Evolutionary conservation across 2,329 filamentous ascomycete genomes (phyloP), one percentile per base, ranked within the genome.

Genomic region (Venturia nashicola): DNA sequence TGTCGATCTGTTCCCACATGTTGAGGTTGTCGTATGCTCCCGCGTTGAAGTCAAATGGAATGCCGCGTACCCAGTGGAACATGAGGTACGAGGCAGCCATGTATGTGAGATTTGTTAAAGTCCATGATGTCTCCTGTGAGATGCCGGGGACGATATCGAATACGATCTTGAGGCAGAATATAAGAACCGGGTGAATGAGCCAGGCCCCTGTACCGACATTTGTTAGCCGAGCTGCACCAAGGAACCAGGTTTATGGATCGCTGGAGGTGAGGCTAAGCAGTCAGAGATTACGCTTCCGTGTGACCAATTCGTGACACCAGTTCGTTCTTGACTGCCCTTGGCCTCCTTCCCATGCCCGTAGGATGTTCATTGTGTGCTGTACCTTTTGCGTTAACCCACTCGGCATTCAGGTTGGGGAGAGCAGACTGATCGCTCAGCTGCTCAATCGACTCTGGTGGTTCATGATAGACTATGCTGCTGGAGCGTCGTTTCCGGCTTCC

Each of bases 1-100:
- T 95, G 80, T 99, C 94, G 75, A 99, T 99, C 79, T 99, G 94
- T 80, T 99, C 94, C 94, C 94, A 99, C 94, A 99, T 97, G 80
- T 97, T 99, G 73, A 99, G 83, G 76, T 99, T 97, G 82, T 99
- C 94, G 77, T 97, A 99, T 70, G 94, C 94, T 65, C 94, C 94
- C 64, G 90, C 88, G 74, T 99, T 99, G 83, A 99, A 99, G 76
- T 99, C 94, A 74, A 99, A 99, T 6, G 94, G 94, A 59, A 97
- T 91, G 70, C 94, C 94, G 73, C 93, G 91, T 70, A 99, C 94
- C 82, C 91, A 96, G 78, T 99, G 94, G 78, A 99, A 99, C 94
- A 99, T 99, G 76, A 99, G 85, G 77, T 97, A 99, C 51, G 93
- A 97, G 72, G 91, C 92, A 72, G 94, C 89, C 92, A 97, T 97